phyloP scores from a whole-genome alignment of 2,329 filamentous ascomycete genomes.

The Claviceps maximensis region DNA sequence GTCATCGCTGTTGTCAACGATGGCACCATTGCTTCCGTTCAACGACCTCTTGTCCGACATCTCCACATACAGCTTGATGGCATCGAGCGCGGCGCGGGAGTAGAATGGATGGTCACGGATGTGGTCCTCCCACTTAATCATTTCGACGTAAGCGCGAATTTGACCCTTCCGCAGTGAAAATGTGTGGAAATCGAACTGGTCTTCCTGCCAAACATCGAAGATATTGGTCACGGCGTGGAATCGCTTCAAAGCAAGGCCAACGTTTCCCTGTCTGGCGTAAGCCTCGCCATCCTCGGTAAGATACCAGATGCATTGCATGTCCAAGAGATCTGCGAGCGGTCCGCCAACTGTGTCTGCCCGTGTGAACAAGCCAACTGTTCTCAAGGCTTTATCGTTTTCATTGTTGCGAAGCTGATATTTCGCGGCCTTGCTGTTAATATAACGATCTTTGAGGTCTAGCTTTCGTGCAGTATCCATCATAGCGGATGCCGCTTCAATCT shows the following conservation, averaged over 20 bases:
- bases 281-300: constrained; percentile 90
- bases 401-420: constrained; percentile 94
- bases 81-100: constrained; percentile 67
- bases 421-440: constrained; percentile 96
- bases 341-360: constrained; percentile 80
- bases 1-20: constrained; percentile 38
- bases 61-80: constrained; percentile 66
- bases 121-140: constrained; percentile 91
- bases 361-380: constrained; percentile 89
- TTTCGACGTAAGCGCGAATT: constrained; percentile 86
- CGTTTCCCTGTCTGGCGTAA: constrained; percentile 67
- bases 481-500: constrained; percentile 66
- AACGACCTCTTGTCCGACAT: constrained; percentile 62
- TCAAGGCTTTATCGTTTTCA: constrained; percentile 71
- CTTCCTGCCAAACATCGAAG: constrained; percentile 95
- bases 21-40: constrained; percentile 48
- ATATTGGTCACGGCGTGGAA: constrained; percentile 82
- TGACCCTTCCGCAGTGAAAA: constrained; percentile 96
- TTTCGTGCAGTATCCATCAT: constrained; percentile 78
- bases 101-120: constrained; percentile 90
- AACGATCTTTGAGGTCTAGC: constrained; percentile 80
- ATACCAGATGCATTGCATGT: constrained; percentile 99
- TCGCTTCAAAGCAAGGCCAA: constrained; percentile 79
- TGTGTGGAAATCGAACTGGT: constrained; percentile 97
- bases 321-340: constrained; percentile 77